Evolutionary conservation across 2,329 filamentous ascomycete genomes (phyloP).

Genomic region (Penicillium nordicum): DNA sequence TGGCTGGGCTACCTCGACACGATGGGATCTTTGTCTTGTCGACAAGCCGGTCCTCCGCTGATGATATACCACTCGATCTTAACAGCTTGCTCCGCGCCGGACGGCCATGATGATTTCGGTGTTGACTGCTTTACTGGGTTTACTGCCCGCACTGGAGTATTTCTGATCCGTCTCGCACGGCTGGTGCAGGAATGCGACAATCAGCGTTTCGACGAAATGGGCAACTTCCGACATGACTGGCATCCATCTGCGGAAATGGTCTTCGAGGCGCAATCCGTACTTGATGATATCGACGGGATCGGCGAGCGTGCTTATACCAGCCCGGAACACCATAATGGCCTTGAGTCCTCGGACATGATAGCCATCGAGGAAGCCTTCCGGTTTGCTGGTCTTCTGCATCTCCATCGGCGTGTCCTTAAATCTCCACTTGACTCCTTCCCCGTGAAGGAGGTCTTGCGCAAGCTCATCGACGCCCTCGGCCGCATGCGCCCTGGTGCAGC

Average conservation of each 20-base stretch:
- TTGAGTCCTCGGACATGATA: constrained; percentile 48
- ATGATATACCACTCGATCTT: constrained; percentile 48
- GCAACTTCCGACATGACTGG: constrained; percentile 55
- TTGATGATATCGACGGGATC: constrained; percentile 60
- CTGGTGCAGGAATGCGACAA: constrained; percentile 66
- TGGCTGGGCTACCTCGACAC: constrained; percentile 86
- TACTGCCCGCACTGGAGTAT: constrained; percentile 66
- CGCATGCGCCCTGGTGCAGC: constrained; percentile 64
- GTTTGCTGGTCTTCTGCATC: constrained; percentile 71
- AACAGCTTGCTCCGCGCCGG: constrained; percentile 49
- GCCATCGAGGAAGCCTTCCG: constrained; percentile 77
- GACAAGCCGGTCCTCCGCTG: constrained; percentile 52
- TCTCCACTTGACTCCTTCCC: constrained; percentile 55
- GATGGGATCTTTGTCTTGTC: constrained; percentile 66
- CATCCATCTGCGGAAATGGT: constrained; percentile 54
- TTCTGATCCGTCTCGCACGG: constrained; percentile 69
- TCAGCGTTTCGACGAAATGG: constrained; percentile 57
- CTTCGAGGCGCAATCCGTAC: constrained; percentile 57
- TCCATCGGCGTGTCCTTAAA: constrained; percentile 69
- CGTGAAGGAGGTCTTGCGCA: constrained; percentile 61
- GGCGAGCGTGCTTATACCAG: constrained; percentile 39
- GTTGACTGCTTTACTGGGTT: constrained; percentile 82
- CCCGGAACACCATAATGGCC: constrained; percentile 40
- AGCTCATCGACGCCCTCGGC: constrained; percentile 61
- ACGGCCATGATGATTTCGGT: constrained; percentile 60